A percentile compares a stretch with the other conserved stretches of the same genome.
phyloP scores from a whole-genome alignment of 1,284 basidiomycete genomes.

The Sporisorium scitamineum region DNA sequence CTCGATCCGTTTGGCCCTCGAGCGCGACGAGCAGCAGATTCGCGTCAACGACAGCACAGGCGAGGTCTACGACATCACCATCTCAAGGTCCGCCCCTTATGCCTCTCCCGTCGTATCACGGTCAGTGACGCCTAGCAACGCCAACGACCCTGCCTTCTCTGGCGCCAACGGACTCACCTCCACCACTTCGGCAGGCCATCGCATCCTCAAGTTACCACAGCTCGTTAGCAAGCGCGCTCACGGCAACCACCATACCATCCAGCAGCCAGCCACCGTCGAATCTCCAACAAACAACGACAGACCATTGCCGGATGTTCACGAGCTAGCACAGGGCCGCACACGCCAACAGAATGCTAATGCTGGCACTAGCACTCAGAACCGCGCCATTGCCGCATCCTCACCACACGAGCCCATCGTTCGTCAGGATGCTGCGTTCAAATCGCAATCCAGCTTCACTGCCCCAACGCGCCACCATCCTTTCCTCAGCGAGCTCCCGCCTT shows the following conservation, averaged over 20 bases:
- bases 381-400: conserved; percentile 1
- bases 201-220: conserved; percentile 55
- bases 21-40: conserved; percentile 62
- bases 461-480: conserved; percentile 55
- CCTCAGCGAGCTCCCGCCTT: conserved; percentile 61
- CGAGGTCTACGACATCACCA: conserved; percentile 64
- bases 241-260: conserved; percentile 17
- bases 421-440: conserved; percentile 44
- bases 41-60: conserved; percentile 61
- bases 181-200: conserved; percentile 36
- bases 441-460: conserved; percentile 47
- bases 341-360: conserved; percentile 11
- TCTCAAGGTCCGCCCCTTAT: conserved; percentile 61
- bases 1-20: conserved; percentile 58
- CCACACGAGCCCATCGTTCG: conserved; percentile 6
- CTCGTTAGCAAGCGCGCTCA: conserved; percentile 57
- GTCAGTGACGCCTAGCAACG: conserved; percentile 47
- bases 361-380: neutral
- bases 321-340: conserved; percentile 14
- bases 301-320: conserved; percentile 14
- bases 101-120: conserved; percentile 59
- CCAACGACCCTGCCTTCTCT: conserved; percentile 27
- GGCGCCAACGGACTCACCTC: conserved; percentile 21
- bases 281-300: conserved; percentile 6
- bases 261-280: conserved; percentile 22